Percentiles rank a stretch among this genome's conserved stretches.
phyloP scores from a whole-genome alignment of 345 rosid species.

The Citrus inodora region DNA sequence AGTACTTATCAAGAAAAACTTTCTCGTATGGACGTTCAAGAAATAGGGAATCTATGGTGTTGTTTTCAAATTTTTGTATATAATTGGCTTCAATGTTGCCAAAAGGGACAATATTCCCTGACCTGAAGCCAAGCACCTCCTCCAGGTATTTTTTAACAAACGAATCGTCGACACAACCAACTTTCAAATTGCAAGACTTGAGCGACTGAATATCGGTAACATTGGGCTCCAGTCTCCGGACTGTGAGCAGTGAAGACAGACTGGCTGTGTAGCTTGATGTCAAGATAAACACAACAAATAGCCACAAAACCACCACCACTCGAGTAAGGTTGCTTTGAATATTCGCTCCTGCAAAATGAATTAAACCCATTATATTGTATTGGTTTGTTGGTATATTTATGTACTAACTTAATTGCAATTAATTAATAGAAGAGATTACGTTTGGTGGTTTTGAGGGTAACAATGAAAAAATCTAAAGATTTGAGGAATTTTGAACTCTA shows the following conservation, averaged over 20 bases:
- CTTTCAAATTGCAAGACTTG: constrained; percentile 7
- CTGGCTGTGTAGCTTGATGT: constrained; percentile 49
- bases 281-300: constrained; percentile 42
- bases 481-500: too few species aligned
- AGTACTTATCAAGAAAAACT: constrained; percentile 30
- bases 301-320: constrained; percentile 41
- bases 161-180: constrained; percentile 40
- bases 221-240: constrained; percentile 25
- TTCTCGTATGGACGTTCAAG: constrained; percentile 42
- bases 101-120: constrained; percentile 6
- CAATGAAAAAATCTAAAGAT: too few species aligned
- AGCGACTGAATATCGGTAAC: constrained; percentile 26
- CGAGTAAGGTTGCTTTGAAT: constrained; percentile 23
- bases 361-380: background rate
- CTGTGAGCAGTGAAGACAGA: constrained; percentile 44
- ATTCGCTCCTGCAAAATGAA: constrained; percentile 29
- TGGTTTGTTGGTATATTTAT: background rate
- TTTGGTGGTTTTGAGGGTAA: too few species aligned
- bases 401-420: background rate
- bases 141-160: constrained; percentile 28
- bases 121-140: constrained; percentile 18
- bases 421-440: background rate
- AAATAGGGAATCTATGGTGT: constrained; percentile 28
- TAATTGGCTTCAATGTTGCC: constrained; percentile 7
- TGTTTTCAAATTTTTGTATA: constrained; percentile 8